These are phyloP conservation scores for Acer negundo DNA, from an alignment of 345 rosid genomes.

Conservation along the genomic window DNA sequence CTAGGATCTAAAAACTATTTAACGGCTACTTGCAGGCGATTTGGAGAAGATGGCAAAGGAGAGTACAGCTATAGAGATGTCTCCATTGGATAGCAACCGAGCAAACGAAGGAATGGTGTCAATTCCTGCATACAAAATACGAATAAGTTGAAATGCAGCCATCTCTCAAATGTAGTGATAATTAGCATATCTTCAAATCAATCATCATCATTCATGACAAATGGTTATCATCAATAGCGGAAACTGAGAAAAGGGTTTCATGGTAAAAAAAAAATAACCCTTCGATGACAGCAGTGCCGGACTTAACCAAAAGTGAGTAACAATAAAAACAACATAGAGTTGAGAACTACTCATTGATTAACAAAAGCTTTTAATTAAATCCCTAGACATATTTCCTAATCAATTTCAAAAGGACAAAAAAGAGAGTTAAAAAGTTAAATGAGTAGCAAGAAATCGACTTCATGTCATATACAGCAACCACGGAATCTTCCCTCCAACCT, in stretches of 20 bases:
- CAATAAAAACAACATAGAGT: neutral
- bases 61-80: constrained; percentile 17
- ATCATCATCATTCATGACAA: neutral
- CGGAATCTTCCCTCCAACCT: neutral
- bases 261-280: neutral
- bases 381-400: too few relatives aligned
- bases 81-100: constrained; percentile 65
- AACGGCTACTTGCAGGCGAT: neutral
- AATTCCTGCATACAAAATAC: constrained; percentile 45
- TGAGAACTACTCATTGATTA: neutral
- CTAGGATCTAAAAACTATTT: neutral
- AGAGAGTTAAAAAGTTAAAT: too few relatives aligned
- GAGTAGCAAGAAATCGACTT: too few relatives aligned
- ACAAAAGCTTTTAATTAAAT: too few relatives aligned
- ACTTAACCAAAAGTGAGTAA: neutral
- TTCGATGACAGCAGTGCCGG: neutral
- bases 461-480: neutral
- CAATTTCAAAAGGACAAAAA: too few relatives aligned
- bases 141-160: neutral
- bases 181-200: neutral
- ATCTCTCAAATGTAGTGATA: neutral
- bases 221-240: neutral
- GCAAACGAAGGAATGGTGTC: constrained; percentile 63
- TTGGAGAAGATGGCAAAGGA: neutral
- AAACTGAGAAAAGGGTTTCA: neutral